Percentiles rank a stretch among this genome's conserved stretches.
Evolutionary conservation across 768 basidiomycete species (phyloP).

Genomic region (Chlorophyllum brunneum): DNA sequence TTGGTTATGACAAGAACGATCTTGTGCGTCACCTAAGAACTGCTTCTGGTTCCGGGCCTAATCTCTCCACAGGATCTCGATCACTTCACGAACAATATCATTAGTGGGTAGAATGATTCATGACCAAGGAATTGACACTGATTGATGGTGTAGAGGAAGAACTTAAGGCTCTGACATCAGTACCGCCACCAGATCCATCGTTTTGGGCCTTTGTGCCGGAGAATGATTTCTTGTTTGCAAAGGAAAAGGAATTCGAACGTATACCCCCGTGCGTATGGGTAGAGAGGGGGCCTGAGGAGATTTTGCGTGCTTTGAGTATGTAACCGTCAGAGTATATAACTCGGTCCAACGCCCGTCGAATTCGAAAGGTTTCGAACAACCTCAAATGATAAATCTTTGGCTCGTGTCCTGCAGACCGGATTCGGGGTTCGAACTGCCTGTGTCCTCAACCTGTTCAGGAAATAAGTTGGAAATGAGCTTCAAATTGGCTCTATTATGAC

Average conservation of each 20-base stretch:
- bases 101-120: conserved; percentile 39
- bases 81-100: conserved; percentile 69
- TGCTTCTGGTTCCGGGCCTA: neutral
- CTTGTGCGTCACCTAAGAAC: conserved; percentile 35
- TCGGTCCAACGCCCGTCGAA: too few species aligned
- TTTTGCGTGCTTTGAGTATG: conserved; percentile 36
- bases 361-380: too few species aligned
- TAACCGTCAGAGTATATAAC: too few species aligned
- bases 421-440: too few species aligned
- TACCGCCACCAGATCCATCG: conserved; percentile 52
- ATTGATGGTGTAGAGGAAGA: conserved; percentile 40
- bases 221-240: conserved; percentile 54
- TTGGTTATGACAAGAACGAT: conserved; percentile 72
- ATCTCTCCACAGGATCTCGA: conserved; percentile 48
- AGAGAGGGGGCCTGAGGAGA: conserved; percentile 38
- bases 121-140: neutral
- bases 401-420: too few species aligned
- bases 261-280: conserved; percentile 57
- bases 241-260: conserved; percentile 32
- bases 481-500: too few species aligned
- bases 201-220: conserved; percentile 58
- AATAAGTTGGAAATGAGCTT: too few species aligned
- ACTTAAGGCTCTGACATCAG: conserved; percentile 57
- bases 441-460: too few species aligned
- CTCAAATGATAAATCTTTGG: too few species aligned